Percentiles rank a stretch among this genome's conserved stretches.
Conservation (phyloP, 331 rosid species). For the Prunus yedoensis region DNA sequence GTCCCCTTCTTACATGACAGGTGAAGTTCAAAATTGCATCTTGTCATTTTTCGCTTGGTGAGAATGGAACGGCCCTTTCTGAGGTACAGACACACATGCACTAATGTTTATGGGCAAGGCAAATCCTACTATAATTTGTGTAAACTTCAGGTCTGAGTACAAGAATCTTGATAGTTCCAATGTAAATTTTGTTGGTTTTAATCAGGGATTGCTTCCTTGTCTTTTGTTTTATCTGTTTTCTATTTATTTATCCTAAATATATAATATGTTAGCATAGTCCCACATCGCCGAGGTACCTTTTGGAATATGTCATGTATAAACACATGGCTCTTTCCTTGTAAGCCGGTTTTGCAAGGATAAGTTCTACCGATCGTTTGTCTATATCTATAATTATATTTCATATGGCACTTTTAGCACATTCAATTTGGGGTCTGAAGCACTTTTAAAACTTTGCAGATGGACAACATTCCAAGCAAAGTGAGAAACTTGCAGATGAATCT, state of each 20-base stretch:
- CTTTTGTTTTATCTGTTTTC: slow-evolving; percentile 8
- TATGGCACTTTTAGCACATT: neutral
- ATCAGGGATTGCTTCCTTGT: neutral
- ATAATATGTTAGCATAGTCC: neutral
- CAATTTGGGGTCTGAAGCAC: neutral
- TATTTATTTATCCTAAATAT: neutral
- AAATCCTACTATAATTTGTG: neutral
- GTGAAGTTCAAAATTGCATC: slow-evolving; percentile 96
- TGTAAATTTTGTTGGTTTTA: slow-evolving; percentile 19
- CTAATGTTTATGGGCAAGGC: slow-evolving; percentile 2
- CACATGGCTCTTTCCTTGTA: neutral
- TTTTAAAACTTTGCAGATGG: slow-evolving; percentile 63
- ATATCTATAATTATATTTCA: neutral
- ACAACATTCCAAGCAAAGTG: slow-evolving; percentile 80
- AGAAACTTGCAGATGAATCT: slow-evolving; percentile 86
- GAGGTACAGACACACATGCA: slow-evolving; percentile 51
- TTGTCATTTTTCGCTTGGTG: slow-evolving; percentile 65
- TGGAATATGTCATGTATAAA: neutral
- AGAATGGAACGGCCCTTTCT: slow-evolving; percentile 76
- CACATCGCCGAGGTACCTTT: neutral
- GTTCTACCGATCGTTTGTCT: neutral
- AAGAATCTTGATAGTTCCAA: neutral
- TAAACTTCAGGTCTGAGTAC: neutral
- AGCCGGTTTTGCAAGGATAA: neutral
- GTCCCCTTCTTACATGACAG: slow-evolving; percentile 39